phyloP scores from a whole-genome alignment of 83 land plant genomes.

The Thuja plicata region DNA sequence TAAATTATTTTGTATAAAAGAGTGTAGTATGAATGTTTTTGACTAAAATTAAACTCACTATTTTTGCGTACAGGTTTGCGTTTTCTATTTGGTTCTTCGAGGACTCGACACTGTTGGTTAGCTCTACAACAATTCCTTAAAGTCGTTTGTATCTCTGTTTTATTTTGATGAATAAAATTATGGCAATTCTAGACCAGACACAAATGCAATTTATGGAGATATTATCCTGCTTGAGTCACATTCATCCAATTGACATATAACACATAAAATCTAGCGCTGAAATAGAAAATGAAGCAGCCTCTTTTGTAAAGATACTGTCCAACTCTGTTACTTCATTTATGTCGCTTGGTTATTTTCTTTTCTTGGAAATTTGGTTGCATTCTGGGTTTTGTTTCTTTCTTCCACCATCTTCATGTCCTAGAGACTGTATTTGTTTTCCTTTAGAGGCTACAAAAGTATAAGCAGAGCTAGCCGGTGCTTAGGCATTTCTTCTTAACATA shows the following conservation, averaged over 20 bases:
- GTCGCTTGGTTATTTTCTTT: background rate
- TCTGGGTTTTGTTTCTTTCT: background rate
- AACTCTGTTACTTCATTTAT: background rate
- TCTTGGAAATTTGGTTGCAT: constrained; percentile 3
- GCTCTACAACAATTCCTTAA: constrained; percentile 19
- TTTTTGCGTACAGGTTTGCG: constrained; percentile 62
- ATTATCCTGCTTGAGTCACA: background rate
- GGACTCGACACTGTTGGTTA: constrained; percentile 97
- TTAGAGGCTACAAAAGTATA: background rate
- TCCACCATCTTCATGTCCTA: background rate
- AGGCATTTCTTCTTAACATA: background rate
- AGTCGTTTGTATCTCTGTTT: constrained; percentile 8
- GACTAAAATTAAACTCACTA: background rate
- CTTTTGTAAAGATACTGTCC: background rate
- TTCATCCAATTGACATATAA: background rate
- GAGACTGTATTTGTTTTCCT: background rate
- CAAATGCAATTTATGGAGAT: background rate
- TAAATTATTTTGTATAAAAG: background rate
- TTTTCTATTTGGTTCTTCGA: constrained; percentile 93
- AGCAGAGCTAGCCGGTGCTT: background rate
- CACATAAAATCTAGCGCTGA: background rate
- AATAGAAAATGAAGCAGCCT: background rate
- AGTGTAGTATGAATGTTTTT: background rate
- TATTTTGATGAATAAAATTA: background rate
- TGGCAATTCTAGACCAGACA: background rate